Evolutionary conservation across 2,329 filamentous ascomycete genomes (phyloP).

Genomic region (Monosporascus sp.): DNA sequence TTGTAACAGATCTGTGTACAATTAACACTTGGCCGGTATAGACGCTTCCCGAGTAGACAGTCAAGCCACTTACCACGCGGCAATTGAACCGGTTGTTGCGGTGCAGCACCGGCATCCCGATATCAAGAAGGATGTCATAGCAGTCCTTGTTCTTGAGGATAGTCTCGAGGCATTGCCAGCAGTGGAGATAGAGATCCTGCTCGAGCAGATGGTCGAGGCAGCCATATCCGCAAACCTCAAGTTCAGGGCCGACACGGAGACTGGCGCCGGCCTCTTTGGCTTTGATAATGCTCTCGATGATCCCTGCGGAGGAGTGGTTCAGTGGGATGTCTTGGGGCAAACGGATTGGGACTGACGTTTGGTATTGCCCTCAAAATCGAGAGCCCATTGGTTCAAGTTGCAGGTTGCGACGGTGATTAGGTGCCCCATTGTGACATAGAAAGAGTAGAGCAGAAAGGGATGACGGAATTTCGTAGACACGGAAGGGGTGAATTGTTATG

Average conservation of each 20-base stretch:
- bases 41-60: too few species aligned
- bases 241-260: constrained; percentile 55
- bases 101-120: constrained; percentile 59
- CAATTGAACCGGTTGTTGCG: constrained; percentile 61
- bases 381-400: constrained; percentile 35
- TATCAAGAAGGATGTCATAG: constrained; percentile 61
- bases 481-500: background rate
- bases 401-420: constrained; percentile 32
- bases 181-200: constrained; percentile 52
- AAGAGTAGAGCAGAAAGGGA: background rate
- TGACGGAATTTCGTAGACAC: background rate
- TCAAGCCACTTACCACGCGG: constrained; percentile 35
- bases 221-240: constrained; percentile 56
- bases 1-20: constrained; percentile 46
- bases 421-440: constrained; percentile 14
- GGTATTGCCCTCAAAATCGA: constrained; percentile 33
- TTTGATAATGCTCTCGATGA: constrained; percentile 51
- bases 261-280: constrained; percentile 53
- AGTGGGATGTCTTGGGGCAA: constrained; percentile 2
- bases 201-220: constrained; percentile 64
- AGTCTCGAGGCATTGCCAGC: constrained; percentile 56
- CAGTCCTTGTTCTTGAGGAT: constrained; percentile 57
- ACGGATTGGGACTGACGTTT: background rate
- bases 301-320: constrained; percentile 49
- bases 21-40: too few species aligned